Evolutionary conservation across 805 yeast genomes (phyloP).

Genomic region (Sugiyamaella qingdaonensis): DNA sequence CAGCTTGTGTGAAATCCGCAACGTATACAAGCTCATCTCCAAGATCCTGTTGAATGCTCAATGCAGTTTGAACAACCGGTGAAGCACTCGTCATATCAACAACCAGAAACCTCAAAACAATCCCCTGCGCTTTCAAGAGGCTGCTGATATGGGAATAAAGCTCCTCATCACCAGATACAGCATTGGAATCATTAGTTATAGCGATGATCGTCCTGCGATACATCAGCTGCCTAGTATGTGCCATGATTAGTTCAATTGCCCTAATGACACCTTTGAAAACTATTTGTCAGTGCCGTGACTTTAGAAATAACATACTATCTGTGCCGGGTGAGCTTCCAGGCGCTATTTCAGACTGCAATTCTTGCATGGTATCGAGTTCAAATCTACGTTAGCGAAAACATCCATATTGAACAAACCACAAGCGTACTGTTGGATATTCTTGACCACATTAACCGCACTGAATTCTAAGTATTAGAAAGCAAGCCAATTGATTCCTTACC

Average conservation of each 20-base stretch:
- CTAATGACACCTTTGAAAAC: slow-evolving; percentile 28
- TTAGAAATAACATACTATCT: too few relatives aligned
- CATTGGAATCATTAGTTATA: slow-evolving; percentile 29
- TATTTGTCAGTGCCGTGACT: slow-evolving; percentile 1
- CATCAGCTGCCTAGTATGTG: slow-evolving; percentile 26
- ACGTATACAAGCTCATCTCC: background rate
- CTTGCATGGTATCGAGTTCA: slow-evolving; percentile 9
- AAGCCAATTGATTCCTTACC: background rate
- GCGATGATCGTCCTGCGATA: slow-evolving; percentile 39
- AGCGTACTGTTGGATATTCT: slow-evolving; percentile 7
- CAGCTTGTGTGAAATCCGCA: background rate
- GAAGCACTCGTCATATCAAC: slow-evolving; percentile 9
- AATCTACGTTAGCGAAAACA: slow-evolving; percentile 7
- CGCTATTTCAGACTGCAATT: slow-evolving; percentile 8
- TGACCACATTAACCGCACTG: background rate
- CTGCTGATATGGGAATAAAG: slow-evolving; percentile 4
- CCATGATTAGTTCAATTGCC: slow-evolving; percentile 35
- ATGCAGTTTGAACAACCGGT: background rate
- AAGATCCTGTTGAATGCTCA: background rate
- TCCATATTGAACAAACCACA: background rate
- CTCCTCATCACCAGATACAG: slow-evolving; percentile 5
- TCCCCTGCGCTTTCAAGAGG: slow-evolving; percentile 12
- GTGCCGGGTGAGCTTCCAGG: background rate
- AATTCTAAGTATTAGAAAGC: too few relatives aligned
- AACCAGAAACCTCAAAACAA: slow-evolving; percentile 18